phyloP scores from a whole-genome alignment of 164 flowering plant species.

The Litsea cubeba region DNA sequence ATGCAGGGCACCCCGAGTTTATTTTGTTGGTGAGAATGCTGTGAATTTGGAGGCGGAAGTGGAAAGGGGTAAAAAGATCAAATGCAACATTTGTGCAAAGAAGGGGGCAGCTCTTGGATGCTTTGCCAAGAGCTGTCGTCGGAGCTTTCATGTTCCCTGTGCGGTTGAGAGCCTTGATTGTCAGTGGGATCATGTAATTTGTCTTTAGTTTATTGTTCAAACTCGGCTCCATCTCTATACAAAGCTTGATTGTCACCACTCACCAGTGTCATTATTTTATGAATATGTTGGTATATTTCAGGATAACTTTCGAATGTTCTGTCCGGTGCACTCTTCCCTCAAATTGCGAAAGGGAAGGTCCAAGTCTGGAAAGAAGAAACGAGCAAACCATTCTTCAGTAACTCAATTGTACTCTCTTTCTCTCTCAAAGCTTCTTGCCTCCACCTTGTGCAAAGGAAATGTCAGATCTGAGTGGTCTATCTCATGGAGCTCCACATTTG shows the following conservation, averaged over 20 bases:
- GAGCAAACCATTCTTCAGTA: conserved; percentile 7
- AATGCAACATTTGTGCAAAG: conserved; percentile 16
- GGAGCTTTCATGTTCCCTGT: conserved; percentile 21
- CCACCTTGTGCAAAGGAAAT: no score
- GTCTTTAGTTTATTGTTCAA: neutral
- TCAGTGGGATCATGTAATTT: conserved; percentile 18
- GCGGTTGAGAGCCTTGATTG: conserved; percentile 5
- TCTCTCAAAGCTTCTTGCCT: neutral
- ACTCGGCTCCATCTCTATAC: neutral
- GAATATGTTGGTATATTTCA: conserved; percentile 21
- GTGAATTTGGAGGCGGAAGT: conserved; percentile 15
- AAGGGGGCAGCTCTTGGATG: conserved; percentile 25
- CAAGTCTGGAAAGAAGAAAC: conserved; percentile 17
- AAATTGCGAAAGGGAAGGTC: conserved; percentile 64
- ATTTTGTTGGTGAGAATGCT: conserved; percentile 17
- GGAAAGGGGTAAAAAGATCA: conserved; percentile 18
- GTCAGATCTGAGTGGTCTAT: no score
- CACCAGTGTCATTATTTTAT: neutral
- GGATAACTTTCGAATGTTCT: conserved; percentile 65
- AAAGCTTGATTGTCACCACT: neutral
- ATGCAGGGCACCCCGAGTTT: conserved; percentile 22
- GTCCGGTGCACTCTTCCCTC: conserved; percentile 56
- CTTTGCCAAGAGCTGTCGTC: conserved; percentile 15
- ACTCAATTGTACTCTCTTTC: conserved; percentile 22
- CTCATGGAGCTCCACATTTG: no score